Evolutionary conservation across 768 basidiomycete species (phyloP).

Genomic region (Lactifluus rugatus): DNA sequence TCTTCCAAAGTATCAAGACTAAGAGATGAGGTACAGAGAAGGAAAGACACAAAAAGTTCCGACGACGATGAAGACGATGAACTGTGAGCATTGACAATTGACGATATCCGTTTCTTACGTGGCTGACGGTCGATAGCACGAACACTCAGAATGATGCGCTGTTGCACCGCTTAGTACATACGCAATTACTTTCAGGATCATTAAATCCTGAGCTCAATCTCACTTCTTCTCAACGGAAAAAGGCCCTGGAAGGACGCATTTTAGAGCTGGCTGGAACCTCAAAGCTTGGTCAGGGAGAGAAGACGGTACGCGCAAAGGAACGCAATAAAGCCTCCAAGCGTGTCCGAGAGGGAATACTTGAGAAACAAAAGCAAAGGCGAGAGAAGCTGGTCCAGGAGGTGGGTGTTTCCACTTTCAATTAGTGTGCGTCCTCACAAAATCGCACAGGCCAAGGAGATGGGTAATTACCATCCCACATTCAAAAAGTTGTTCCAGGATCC

Average conservation of each 20-base stretch:
- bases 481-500: constrained; percentile 53
- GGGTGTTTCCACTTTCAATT: constrained; percentile 7
- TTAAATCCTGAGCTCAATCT: constrained; percentile 50
- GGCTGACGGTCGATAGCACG: constrained; percentile 36
- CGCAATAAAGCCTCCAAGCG: constrained; percentile 61
- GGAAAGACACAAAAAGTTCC: constrained; percentile 23
- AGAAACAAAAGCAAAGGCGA: constrained; percentile 50
- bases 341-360: constrained; percentile 58
- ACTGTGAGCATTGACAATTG: constrained; percentile 30
- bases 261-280: constrained; percentile 59
- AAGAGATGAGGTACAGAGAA: constrained; percentile 22
- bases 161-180: constrained; percentile 72
- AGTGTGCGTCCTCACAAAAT: background rate
- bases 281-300: constrained; percentile 70
- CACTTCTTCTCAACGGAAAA: constrained; percentile 57
- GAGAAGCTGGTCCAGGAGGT: constrained; percentile 61
- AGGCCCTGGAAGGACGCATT: constrained; percentile 69
- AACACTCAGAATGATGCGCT: constrained; percentile 70
- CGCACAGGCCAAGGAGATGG: constrained; percentile 66
- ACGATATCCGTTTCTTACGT: background rate
- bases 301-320: constrained; percentile 47
- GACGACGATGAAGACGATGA: constrained; percentile 45
- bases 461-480: constrained; percentile 74
- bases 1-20: constrained; percentile 71
- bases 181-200: constrained; percentile 67